Evolutionary conservation across 2,329 filamentous ascomycete genomes (phyloP).

Genomic region (Elsinoe perseae): DNA sequence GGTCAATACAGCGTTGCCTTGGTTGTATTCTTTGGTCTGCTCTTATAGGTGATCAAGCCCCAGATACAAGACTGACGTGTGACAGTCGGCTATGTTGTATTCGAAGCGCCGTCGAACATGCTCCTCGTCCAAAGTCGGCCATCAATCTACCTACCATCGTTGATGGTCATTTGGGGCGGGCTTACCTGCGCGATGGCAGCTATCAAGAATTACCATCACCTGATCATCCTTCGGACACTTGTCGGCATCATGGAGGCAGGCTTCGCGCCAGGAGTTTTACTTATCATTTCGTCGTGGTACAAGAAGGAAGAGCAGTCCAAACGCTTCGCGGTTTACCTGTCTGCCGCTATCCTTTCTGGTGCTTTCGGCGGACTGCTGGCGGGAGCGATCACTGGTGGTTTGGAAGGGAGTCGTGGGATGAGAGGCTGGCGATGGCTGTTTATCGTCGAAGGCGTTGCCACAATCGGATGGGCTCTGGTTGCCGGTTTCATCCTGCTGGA

Average conservation of each 20-base stretch:
- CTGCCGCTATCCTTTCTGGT: slow-evolving; percentile 50
- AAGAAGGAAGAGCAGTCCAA: slow-evolving; percentile 51
- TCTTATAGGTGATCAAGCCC: not conserved
- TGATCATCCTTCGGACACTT: slow-evolving; percentile 47
- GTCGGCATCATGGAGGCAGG: slow-evolving; percentile 50
- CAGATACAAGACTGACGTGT: not conserved
- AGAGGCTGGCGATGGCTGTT: slow-evolving; percentile 39
- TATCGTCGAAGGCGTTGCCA: slow-evolving; percentile 34
- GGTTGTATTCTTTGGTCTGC: slow-evolving; percentile 44
- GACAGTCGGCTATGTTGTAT: slow-evolving; percentile 42
- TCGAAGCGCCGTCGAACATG: slow-evolving; percentile 49
- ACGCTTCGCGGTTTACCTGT: slow-evolving; percentile 51
- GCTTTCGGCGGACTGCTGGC: slow-evolving; percentile 38
- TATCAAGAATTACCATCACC: slow-evolving; percentile 40
- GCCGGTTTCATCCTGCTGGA: slow-evolving; percentile 43
- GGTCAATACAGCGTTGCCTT: slow-evolving; percentile 45
- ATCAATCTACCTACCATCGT: slow-evolving; percentile 43
- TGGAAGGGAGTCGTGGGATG: slow-evolving; percentile 35
- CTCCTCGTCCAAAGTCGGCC: slow-evolving; percentile 44
- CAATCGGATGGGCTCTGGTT: slow-evolving; percentile 38
- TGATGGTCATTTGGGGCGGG: slow-evolving; percentile 49
- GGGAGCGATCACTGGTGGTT: slow-evolving; percentile 28
- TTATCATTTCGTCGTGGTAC: slow-evolving; percentile 53
- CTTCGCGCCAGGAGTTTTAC: slow-evolving; percentile 49
- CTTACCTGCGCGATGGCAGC: slow-evolving; percentile 46